Conservation (phyloP, 148 eudicot genomes). For the Chenopodium quinoa region DNA sequence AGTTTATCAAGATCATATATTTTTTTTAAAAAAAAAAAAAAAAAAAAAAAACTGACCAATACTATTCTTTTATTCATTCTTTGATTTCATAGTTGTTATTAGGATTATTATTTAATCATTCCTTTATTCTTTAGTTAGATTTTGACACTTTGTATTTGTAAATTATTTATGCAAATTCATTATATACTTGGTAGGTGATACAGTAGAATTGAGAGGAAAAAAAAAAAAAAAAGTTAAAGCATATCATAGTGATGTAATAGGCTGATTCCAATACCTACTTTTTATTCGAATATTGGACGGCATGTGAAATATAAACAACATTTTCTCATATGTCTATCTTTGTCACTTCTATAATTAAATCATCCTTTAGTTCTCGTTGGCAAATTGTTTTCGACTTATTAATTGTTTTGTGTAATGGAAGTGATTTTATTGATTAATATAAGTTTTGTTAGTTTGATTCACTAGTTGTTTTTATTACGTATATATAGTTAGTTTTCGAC, state of each 20-base stretch:
- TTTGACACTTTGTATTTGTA: not conserved
- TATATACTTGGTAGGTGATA: not conserved
- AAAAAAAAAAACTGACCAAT: not conserved
- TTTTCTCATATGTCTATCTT: not conserved
- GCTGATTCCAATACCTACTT: slow-evolving; percentile 13
- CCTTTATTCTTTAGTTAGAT: not conserved
- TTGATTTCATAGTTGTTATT: not conserved
- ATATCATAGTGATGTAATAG: slow-evolving; percentile 7
- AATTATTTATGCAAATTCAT: slow-evolving; percentile 4
- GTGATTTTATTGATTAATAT: too few relatives aligned
- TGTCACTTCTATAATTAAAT: not conserved
- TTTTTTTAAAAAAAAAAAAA: not conserved
- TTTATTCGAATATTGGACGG: slow-evolving; percentile 12
- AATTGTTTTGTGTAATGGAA: too few relatives aligned
- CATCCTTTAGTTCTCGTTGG: too few relatives aligned
- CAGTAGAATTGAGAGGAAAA: not conserved
- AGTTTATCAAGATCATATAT: not conserved
- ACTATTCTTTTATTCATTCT: slow-evolving; percentile 31
- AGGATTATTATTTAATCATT: not conserved
- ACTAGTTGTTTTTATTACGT: too few relatives aligned
- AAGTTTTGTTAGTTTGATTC: too few relatives aligned
- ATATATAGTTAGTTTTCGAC: too few relatives aligned
- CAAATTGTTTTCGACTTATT: too few relatives aligned
- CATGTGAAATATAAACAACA: not conserved
- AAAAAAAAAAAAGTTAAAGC: not conserved